Percentiles rank a stretch among this genome's conserved stretches.
phyloP scores from a whole-genome alignment of 1,139 yeast genomes.

The Debaryomyces singareniensis region DNA sequence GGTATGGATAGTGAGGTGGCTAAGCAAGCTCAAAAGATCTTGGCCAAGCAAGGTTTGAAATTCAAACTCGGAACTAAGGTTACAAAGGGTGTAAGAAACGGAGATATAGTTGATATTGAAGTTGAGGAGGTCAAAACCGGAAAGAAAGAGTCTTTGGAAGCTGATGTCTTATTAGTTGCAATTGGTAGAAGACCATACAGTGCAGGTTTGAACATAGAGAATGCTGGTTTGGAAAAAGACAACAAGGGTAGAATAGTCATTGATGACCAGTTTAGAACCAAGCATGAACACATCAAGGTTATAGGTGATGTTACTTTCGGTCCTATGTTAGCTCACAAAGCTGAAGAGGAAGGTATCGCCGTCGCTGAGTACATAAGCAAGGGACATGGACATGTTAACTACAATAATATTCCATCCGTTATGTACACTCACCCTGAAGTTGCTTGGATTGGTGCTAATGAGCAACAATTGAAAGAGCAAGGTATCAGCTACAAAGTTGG shows the following conservation, averaged over 20 bases:
- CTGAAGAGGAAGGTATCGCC: slow-evolving; percentile 99
- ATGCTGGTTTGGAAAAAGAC: slow-evolving; percentile 83
- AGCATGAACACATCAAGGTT: slow-evolving; percentile 88
- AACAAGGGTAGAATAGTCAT: slow-evolving; percentile 89
- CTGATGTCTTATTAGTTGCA: slow-evolving; percentile 93
- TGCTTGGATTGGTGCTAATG: slow-evolving; percentile 98
- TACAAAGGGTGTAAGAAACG: slow-evolving; percentile 75
- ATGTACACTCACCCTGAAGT: slow-evolving; percentile 99
- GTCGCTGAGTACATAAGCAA: slow-evolving; percentile 90
- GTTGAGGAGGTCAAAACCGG: slow-evolving; percentile 89
- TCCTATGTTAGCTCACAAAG: slow-evolving; percentile 99
- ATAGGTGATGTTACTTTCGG: slow-evolving; percentile 99
- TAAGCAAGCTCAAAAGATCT: slow-evolving; percentile 79
- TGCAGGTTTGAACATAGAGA: slow-evolving; percentile 82
- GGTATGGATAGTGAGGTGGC: slow-evolving; percentile 98
- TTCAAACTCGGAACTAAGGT: slow-evolving; percentile 94
- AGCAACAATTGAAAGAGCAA: slow-evolving; percentile 90
- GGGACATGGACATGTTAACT: slow-evolving; percentile 98
- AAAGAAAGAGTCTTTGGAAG: slow-evolving; percentile 69
- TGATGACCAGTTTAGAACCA: slow-evolving; percentile 90
- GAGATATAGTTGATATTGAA: slow-evolving; percentile 80
- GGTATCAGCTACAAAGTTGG: slow-evolving; percentile 92
- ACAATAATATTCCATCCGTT: slow-evolving; percentile 94
- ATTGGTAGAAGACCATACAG: slow-evolving; percentile 99
- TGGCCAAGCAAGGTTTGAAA: slow-evolving; percentile 91